Base-by-base conservation (phyloP, 2,329 filamentous ascomycete species). In the Lecanosticta acicola region DNA sequence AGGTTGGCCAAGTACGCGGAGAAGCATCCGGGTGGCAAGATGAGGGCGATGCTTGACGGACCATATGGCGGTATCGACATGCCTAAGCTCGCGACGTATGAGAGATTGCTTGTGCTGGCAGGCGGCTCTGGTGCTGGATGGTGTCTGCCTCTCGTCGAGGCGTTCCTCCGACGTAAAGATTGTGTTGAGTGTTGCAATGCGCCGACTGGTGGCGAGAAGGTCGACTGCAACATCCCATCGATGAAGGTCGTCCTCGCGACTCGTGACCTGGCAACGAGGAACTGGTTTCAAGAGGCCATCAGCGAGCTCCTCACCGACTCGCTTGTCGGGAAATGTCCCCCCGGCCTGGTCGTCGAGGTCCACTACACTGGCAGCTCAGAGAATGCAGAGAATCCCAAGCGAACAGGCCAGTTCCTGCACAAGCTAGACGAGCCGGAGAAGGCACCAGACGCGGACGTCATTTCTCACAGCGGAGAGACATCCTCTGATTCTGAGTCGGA, bases 81-180 rank as follows among this genome's bases (percentile, higher is more conserved):
- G 2, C 53, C 59, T 3, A 67, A 68, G 37, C 57, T 71, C 11
- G 53, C 59, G 0, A 60, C 61, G 0, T 72, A 70, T 41, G 70
- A 77, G 39, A 62, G 61, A 5, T 59, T 65, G 0, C 57, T 82
- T 0, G 59, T 80, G 13, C 60, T 81, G 3, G 73, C 74, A 0
- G 78, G 79, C 8, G 79, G 79, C 0, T 75, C 78, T 0, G 79
- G 79, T 1, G 74, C 72, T 2, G 76, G 76, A 0, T 77, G 75
- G 59, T 69, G 71, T 1, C 57, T 81, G 0, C 68, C 71, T 0
- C 62, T 80, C 3, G 62, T 78, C 7, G 71, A 75, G 54, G 65
- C 70, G 5, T 58, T 50, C 39, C 32, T 59, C 3, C 53, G 57
- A 19, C 39, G 51, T 13, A 44, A 38, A 35, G 51, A 54, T 32